Conservation (phyloP, 108 stramenopile genomes). For the Skeletonema grethae region DNA sequence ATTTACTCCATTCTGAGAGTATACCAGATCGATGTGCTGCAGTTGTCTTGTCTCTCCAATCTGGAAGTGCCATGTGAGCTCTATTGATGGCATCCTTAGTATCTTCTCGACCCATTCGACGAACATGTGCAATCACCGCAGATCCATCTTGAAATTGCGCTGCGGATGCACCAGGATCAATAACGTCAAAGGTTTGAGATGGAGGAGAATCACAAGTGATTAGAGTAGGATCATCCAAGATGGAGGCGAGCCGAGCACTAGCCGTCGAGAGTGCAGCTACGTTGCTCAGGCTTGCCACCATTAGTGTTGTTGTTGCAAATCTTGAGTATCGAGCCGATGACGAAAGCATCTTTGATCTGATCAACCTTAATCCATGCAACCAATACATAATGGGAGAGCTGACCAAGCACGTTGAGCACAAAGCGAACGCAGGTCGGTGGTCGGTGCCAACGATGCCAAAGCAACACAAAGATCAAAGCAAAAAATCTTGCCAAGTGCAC, state of each 20-base stretch:
- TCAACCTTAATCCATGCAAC: no score
- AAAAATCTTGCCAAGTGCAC: no score
- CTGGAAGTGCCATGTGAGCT: slow-evolving; percentile 38
- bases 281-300: neutral
- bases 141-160: slow-evolving; percentile 35
- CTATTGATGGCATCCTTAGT: slow-evolving; percentile 47
- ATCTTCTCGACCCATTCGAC: slow-evolving; percentile 39
- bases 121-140: slow-evolving; percentile 35
- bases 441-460: no score
- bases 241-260: slow-evolving; percentile 11
- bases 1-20: slow-evolving; percentile 58
- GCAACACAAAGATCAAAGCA: no score
- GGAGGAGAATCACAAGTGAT: slow-evolving; percentile 9
- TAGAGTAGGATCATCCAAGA: slow-evolving; percentile 44
- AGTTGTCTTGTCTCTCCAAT: slow-evolving; percentile 73
- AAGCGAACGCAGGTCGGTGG: no score
- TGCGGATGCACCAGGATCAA: slow-evolving; percentile 39
- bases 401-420: no score
- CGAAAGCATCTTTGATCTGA: neutral
- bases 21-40: slow-evolving; percentile 52
- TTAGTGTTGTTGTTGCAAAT: neutral
- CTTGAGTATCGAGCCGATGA: neutral
- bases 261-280: slow-evolving; percentile 16
- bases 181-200: slow-evolving; percentile 23
- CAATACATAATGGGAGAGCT: no score